Base-by-base conservation (phyloP, 2,329 filamentous ascomycete genomes). In the Exophiala bonariae region DNA sequence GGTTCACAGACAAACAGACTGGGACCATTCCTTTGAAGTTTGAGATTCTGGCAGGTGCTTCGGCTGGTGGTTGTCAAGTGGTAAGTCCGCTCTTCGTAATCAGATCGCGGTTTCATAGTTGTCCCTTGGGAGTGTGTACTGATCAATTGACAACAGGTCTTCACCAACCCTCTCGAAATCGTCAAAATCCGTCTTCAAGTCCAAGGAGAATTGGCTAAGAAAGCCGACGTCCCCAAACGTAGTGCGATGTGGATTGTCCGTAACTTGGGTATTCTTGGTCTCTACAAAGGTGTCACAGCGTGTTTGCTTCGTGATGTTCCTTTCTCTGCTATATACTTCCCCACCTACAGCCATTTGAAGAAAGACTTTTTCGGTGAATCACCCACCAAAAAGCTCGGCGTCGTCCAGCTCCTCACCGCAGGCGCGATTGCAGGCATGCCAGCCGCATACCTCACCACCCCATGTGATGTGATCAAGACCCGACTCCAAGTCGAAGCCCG, bases 251-350 rank as follows among this genome's bases (percentile, higher is more conserved):
- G 93, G 93, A 97, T 99, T 60, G 87, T 97, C 52, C 85, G 85
- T 66, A 96, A 99, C 71, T 77, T 99, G 54, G 93, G 93, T 78
- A 81, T 99, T 39, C 78, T 95, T 40, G 93, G 93, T 47, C 77
- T 99, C 59, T 99, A 99, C 80, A 97, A 96, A 79, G 93, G 93
- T 53, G 93, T 92, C 16, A 89, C 85, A 35, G 93, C 93, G 16
- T 99, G 93, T 73, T 77, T 99, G 61, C 80, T 97, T 56, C 91
- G 93, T 59, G 93, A 99, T 69, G 89, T 97, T 32, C 93, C 93
- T 35, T 99, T 99, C 76, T 97, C 92, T 16, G 90, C 89, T 61
- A 99, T 99, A 65, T 99, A 99, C 77, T 99, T 99, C 82, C 92
- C 93, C 2, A 86, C 90, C 17, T 99, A 99, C 76, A 87, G 82